A percentile compares a stretch with the other conserved stretches of the same genome.
Evolutionary conservation across 176 grass and related monocot species (phyloP).

Genomic region (Oryza brachyantha): DNA sequence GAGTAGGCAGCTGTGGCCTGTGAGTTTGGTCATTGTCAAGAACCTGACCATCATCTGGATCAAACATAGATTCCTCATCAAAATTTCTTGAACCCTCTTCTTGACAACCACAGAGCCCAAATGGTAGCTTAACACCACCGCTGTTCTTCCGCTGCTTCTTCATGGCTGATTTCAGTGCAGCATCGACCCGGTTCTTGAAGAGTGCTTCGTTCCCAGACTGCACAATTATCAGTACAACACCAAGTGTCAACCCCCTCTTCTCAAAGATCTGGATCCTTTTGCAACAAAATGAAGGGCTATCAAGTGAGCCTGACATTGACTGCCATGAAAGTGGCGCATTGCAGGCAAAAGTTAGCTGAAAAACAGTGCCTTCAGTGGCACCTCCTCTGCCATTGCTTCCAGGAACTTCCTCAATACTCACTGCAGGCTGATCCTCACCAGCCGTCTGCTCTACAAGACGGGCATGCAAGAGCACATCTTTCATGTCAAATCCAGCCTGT

Average conservation of each 20-base stretch:
- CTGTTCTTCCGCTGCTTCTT: conserved; percentile 81
- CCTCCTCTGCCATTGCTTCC: conserved; percentile 38
- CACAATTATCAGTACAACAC: conserved; percentile 78
- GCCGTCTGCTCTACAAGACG: conserved; percentile 77
- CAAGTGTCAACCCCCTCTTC: conserved; percentile 93
- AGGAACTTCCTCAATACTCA: conserved; percentile 73
- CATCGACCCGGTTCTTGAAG: conserved; percentile 76
- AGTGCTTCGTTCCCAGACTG: conserved; percentile 60
- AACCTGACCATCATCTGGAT: conserved; percentile 64
- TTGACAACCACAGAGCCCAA: conserved; percentile 94
- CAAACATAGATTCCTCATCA: conserved; percentile 77
- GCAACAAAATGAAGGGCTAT: conserved; percentile 73
- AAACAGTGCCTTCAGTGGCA: conserved; percentile 42
- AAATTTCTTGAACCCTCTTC: conserved; percentile 81
- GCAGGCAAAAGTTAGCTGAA: conserved; percentile 87
- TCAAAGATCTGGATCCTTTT: conserved; percentile 99
- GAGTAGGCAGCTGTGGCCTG: conserved; percentile 57
- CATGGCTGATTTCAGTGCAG: conserved; percentile 51
- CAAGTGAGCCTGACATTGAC: conserved; percentile 76
- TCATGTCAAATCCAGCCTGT: conserved; percentile 97
- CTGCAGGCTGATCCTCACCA: conserved; percentile 65
- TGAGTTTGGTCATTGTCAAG: conserved; percentile 55
- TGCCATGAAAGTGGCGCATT: conserved; percentile 83
- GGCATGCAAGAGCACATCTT: conserved; percentile 83
- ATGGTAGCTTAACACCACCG: conserved; percentile 78